Evolutionary conservation across 768 basidiomycete genomes (phyloP), one percentile per base, ranked within the genome.

Genomic region (Goffeauzyma gilvescens): DNA sequence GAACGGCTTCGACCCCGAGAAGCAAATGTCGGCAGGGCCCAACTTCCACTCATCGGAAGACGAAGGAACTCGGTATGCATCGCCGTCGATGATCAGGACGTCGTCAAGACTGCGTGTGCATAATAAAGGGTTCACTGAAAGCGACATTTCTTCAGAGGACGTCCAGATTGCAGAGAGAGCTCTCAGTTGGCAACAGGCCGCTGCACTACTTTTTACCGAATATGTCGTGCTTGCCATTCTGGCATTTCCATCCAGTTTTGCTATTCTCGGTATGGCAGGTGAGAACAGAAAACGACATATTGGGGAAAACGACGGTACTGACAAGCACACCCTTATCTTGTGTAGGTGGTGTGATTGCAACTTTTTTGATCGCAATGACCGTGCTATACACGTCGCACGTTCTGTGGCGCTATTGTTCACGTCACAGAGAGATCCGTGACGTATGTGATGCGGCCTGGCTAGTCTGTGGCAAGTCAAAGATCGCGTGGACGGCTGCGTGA

Each of bases 141-240:
- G 40, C 31, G 44, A 45, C 22, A 32, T 34, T 17, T 39, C 37
- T 17, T 45, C 44, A 4, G 44, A 38, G 21, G 6, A 44, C 10
- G 47, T 49, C 8, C 28, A 42, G 33, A 49, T 49, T 31, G 24
- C 31, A 21, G 47, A 49, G 20, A 24, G 47, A 26, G 32, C 41
- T 12, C 33, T 49, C 31, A 49, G 37, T 13, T 44, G 42, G 42
- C 35, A 33, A 10, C 41, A 44, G 30, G 30, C 47, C 6, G 40
- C 47, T 22, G 37, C 42, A 13, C 24, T 49, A 32, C 17, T 49
- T 23, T 33, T 49, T 17, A 49, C 45, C 20, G 50, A 55, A 33
- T 55, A 52, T 30, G 43, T 55, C 30, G 53, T 55, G 3, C 26
- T 55, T 25, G 53, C 50, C 34, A 51, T 52, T 40, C 45, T 55